These are phyloP conservation scores for Vitellaria paradoxa DNA, from an alignment of 179 eudicot genomes.

Conservation along the genomic window DNA sequence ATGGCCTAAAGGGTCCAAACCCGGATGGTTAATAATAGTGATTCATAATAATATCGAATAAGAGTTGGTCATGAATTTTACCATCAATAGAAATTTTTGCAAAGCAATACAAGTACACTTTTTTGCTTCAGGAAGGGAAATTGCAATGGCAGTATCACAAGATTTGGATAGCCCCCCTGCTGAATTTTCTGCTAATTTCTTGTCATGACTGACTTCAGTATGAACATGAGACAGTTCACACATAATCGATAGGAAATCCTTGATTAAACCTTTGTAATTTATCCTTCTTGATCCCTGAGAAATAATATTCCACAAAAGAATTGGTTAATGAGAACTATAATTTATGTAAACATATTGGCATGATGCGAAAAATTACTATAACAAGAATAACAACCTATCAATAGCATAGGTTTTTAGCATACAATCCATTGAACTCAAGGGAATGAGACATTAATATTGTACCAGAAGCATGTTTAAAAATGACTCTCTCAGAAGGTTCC, in stretches of 20 bases:
- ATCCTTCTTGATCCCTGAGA: slow-evolving; percentile 80
- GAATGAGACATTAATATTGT: slow-evolving; percentile 19
- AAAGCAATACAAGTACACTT: slow-evolving; percentile 40
- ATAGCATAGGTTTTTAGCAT: not conserved
- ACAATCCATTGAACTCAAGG: not conserved
- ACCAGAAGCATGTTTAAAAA: slow-evolving; percentile 81
- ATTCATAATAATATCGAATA: slow-evolving; percentile 3
- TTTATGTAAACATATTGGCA: not conserved
- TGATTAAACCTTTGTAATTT: slow-evolving; percentile 65
- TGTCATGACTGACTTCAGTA: slow-evolving; percentile 23
- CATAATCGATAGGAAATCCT: slow-evolving; percentile 51
- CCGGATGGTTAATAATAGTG: slow-evolving; percentile 4
- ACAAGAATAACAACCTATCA: not conserved
- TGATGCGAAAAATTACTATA: not conserved
- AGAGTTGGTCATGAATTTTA: slow-evolving; percentile 23
- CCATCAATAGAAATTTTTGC: slow-evolving; percentile 66
- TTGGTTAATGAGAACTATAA: not conserved
- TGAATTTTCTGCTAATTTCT: slow-evolving; percentile 23
- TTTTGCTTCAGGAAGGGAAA: slow-evolving; percentile 62
- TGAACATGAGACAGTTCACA: slow-evolving; percentile 29
- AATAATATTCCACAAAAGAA: not conserved
- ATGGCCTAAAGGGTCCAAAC: slow-evolving; percentile 46
- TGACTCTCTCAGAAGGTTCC: slow-evolving; percentile 74
- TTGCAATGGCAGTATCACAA: slow-evolving; percentile 41
- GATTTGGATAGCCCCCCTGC: slow-evolving; percentile 18